Evolutionary conservation across 1,284 basidiomycete genomes (phyloP).

Genomic region (Puccinia coronata): DNA sequence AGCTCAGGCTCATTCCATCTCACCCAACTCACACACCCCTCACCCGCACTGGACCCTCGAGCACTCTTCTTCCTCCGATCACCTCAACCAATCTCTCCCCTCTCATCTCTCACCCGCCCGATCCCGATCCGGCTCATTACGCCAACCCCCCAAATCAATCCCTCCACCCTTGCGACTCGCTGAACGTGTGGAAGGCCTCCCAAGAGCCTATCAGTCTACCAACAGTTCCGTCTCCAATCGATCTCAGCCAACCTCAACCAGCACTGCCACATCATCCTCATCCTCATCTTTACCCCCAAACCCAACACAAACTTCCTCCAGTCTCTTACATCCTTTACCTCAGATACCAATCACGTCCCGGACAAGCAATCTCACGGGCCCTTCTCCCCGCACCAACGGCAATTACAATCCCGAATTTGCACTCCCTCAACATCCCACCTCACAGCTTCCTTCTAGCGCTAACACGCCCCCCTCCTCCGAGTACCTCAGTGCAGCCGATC

Average conservation of each 20-base stretch:
- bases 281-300: conserved; percentile 8
- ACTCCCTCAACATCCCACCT: conserved; percentile 20
- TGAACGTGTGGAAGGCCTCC: conserved; percentile 41
- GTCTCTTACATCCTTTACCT: conserved; percentile 1
- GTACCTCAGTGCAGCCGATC: neutral
- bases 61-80: conserved; percentile 64
- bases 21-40: conserved; percentile 51
- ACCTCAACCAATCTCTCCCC: conserved; percentile 58
- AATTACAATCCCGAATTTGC: conserved; percentile 8
- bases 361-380: neutral
- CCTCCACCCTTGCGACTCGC: conserved; percentile 38
- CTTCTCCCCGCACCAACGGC: conserved; percentile 20
- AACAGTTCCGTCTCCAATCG: neutral
- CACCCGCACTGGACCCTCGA: conserved; percentile 58
- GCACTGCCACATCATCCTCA: neutral
- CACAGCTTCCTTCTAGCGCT: neutral
- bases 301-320: neutral
- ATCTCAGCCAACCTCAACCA: neutral
- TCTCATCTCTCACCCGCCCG: conserved; percentile 21
- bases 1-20: conserved; percentile 65
- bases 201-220: conserved; percentile 41
- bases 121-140: conserved; percentile 48
- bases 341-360: neutral
- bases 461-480: conserved; percentile 22
- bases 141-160: conserved; percentile 48